A percentile compares a stretch with the other conserved stretches of the same genome.
phyloP scores from a whole-genome alignment of 805 yeast species.

The Cyberlindnera mycetangii region DNA sequence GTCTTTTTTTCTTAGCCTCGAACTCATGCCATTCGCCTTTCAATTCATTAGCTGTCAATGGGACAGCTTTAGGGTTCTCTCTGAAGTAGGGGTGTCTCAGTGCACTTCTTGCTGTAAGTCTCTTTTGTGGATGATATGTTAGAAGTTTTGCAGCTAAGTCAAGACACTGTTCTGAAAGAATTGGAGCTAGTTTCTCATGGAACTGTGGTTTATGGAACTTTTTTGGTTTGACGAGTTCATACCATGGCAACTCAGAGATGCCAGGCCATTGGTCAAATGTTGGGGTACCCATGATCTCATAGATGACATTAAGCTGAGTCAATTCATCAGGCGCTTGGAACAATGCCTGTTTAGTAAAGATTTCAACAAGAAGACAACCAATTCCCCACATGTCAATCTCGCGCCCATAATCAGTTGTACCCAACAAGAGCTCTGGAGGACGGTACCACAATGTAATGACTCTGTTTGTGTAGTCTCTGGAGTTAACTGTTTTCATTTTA shows the following conservation, averaged over 20 bases:
- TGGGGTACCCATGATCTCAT: conserved; percentile 87
- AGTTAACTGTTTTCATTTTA: conserved; percentile 57
- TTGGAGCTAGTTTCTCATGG: conserved; percentile 36
- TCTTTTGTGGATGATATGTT: conserved; percentile 60
- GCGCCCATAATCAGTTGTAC: conserved; percentile 84
- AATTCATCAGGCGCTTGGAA: conserved; percentile 91
- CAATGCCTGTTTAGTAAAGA: conserved; percentile 69
- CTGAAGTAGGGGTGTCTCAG: conserved; percentile 67
- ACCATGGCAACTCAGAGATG: conserved; percentile 86
- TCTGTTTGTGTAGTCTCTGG: conserved; percentile 82
- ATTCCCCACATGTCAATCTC: conserved; percentile 97
- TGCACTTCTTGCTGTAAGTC: conserved; percentile 71
- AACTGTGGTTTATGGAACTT: conserved; percentile 34
- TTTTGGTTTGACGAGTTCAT: conserved; percentile 70
- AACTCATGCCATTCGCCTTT: conserved; percentile 96
- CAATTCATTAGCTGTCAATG: conserved; percentile 50
- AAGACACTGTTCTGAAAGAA: conserved; percentile 51
- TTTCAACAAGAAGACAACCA: conserved; percentile 85
- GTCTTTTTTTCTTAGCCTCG: conserved; percentile 75
- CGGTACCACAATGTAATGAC: conserved; percentile 97
- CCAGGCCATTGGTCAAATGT: conserved; percentile 70
- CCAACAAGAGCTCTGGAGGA: conserved; percentile 90
- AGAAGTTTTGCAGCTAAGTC: conserved; percentile 65
- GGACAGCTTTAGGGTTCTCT: conserved; percentile 64
- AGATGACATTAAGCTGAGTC: conserved; percentile 74